phyloP scores from a whole-genome alignment of 495 filamentous ascomycete genomes.

The Podospora didyma region DNA sequence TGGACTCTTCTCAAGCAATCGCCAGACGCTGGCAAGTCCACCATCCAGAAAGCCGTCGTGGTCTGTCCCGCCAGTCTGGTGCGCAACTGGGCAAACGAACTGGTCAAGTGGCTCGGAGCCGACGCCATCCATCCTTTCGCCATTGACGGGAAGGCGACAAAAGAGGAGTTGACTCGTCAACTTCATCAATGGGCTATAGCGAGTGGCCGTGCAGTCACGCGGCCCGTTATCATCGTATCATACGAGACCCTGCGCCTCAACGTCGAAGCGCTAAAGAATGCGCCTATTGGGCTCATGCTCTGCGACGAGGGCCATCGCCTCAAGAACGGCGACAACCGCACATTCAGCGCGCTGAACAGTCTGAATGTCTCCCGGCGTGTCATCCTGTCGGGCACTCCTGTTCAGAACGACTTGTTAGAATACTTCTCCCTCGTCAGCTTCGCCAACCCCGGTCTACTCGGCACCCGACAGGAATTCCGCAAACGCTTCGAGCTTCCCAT shows the following conservation, averaged over 20 bases:
- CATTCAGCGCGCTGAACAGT: slow-evolving; percentile 83
- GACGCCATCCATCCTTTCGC: slow-evolving; percentile 92
- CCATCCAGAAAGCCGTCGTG: slow-evolving; percentile 96
- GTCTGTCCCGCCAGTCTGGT: slow-evolving; percentile 98
- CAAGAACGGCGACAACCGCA: slow-evolving; percentile 95
- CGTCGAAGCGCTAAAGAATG: slow-evolving; percentile 79
- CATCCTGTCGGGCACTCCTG: slow-evolving; percentile 94
- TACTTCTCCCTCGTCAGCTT: slow-evolving; percentile 97
- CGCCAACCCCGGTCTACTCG: slow-evolving; percentile 89
- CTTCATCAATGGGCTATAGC: slow-evolving; percentile 93
- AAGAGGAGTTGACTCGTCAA: slow-evolving; percentile 85
- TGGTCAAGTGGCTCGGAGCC: slow-evolving; percentile 90
- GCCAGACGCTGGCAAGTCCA: slow-evolving; percentile 85
- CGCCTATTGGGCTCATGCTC: slow-evolving; percentile 88
- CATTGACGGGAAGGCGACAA: slow-evolving; percentile 92
- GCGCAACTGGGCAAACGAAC: slow-evolving; percentile 95
- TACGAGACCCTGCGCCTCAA: slow-evolving; percentile 95
- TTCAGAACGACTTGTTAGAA: slow-evolving; percentile 96
- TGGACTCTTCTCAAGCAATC: slow-evolving; percentile 97
- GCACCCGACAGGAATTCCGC: slow-evolving; percentile 85
- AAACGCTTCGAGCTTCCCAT: slow-evolving; percentile 95
- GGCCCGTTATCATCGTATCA: slow-evolving; percentile 98
- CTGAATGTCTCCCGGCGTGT: slow-evolving; percentile 89
- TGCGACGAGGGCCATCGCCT: slow-evolving; percentile 98
- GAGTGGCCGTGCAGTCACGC: slow-evolving; percentile 80